Evolutionary conservation across 257 asterid genomes (phyloP).

Genomic region (Lithospermum erythrorhizon): DNA sequence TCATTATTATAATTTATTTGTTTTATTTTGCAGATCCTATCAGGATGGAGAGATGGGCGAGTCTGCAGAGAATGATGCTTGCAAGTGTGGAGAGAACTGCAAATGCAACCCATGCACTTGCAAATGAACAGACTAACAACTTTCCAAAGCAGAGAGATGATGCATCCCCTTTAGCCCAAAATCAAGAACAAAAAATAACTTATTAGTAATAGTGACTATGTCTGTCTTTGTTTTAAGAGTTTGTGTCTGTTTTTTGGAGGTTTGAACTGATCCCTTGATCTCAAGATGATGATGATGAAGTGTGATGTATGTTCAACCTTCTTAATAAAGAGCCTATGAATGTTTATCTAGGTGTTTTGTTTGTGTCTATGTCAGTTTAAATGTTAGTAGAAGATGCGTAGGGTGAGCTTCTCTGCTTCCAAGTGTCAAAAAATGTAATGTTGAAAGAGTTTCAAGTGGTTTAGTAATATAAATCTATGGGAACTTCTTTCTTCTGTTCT

Average conservation of each 20-base stretch:
- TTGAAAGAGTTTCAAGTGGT: not conserved
- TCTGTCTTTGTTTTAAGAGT: not conserved
- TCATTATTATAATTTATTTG: not conserved
- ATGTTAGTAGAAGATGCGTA: slow-evolving; percentile 4
- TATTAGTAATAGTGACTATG: not conserved
- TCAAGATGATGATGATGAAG: slow-evolving; percentile 1
- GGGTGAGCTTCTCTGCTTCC: not conserved
- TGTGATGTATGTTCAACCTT: not conserved
- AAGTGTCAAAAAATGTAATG: not conserved
- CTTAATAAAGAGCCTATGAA: slow-evolving; percentile 2
- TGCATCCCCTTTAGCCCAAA: not conserved
- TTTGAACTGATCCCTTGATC: not conserved
- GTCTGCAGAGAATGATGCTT: slow-evolving; percentile 50
- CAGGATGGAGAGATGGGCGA: slow-evolving; percentile 38
- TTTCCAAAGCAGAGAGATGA: slow-evolving; percentile 26
- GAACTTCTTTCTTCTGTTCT: slow-evolving; percentile 4
- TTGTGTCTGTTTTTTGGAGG: not conserved
- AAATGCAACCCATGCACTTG: slow-evolving; percentile 78
- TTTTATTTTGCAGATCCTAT: slow-evolving; percentile 23
- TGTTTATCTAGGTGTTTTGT: not conserved
- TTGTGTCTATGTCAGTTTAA: not conserved
- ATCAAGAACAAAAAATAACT: not conserved
- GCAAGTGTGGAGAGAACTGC: slow-evolving; percentile 89
- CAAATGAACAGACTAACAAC: slow-evolving; percentile 30
- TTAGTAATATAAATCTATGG: slow-evolving; percentile 6